These are phyloP conservation scores for Stachybotrys echinatus DNA, from an alignment of 2,329 filamentous ascomycete species.

Conservation along the genomic window DNA sequence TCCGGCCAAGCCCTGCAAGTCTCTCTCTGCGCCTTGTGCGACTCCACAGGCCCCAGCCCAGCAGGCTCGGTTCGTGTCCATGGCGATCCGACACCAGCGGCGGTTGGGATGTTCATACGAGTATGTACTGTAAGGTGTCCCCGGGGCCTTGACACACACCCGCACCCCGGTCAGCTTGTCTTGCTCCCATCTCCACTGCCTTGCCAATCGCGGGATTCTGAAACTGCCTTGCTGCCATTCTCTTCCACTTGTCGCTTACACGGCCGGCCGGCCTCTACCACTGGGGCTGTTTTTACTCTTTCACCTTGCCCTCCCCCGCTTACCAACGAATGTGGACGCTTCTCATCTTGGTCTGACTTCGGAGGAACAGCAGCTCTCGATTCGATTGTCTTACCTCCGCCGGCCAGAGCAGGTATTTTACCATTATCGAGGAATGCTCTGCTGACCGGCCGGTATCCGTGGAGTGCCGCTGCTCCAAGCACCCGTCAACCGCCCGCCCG, in stretches of 20 bases:
- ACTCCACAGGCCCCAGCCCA: background rate
- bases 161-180: background rate
- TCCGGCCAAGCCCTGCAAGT: background rate
- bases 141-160: background rate
- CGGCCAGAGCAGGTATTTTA: background rate
- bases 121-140: too few species aligned
- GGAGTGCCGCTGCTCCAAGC: background rate
- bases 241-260: background rate
- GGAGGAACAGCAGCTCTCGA: too few species aligned
- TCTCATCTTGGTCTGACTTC: background rate
- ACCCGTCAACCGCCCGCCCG: slow-evolving; percentile 2
- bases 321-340: background rate
- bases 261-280: background rate
- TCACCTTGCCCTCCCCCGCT: background rate
- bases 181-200: background rate
- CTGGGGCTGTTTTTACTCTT: background rate
- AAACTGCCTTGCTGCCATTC: background rate
- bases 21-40: background rate
- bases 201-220: background rate
- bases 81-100: background rate
- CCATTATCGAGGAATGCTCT: background rate
- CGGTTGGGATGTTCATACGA: background rate
- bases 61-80: background rate
- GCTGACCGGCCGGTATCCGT: background rate
- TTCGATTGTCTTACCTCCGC: background rate